phyloP scores from a whole-genome alignment of 345 rosid species.

The Limnanthes douglasii region DNA sequence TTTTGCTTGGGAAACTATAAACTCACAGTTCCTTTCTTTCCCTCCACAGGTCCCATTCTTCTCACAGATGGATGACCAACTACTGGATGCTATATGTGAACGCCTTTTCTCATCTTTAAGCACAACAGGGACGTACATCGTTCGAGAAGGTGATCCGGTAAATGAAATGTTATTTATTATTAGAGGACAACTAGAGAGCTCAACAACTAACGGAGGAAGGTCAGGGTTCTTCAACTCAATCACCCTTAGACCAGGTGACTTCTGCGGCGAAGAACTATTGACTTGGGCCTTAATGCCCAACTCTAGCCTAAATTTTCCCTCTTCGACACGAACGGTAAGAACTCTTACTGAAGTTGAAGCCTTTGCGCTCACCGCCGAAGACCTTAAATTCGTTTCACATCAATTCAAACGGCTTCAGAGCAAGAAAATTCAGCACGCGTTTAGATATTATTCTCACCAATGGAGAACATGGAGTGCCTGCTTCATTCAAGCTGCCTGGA shows the following conservation, averaged over 20 bases:
- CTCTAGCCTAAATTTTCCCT: constrained; percentile 42
- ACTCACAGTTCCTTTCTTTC: constrained; percentile 1
- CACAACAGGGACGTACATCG: constrained; percentile 52
- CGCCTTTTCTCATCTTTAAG: constrained; percentile 63
- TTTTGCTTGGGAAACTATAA: not conserved
- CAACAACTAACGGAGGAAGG: constrained; percentile 88
- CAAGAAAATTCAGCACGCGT: constrained; percentile 83
- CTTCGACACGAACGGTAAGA: constrained; percentile 61
- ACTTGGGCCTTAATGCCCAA: constrained; percentile 92
- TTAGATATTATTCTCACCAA: constrained; percentile 76
- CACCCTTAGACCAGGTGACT: constrained; percentile 74
- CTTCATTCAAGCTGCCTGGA: constrained; percentile 78
- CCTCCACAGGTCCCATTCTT: constrained; percentile 70
- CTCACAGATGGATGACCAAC: constrained; percentile 89
- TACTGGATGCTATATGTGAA: constrained; percentile 91
- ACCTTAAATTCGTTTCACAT: constrained; percentile 65
- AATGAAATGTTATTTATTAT: constrained; percentile 86
- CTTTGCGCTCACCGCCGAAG: constrained; percentile 72
- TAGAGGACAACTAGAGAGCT: constrained; percentile 82
- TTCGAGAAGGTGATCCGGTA: constrained; percentile 82
- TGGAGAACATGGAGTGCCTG: constrained; percentile 94
- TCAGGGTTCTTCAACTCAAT: constrained; percentile 86
- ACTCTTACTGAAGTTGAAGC: constrained; percentile 86
- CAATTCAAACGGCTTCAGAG: constrained; percentile 94
- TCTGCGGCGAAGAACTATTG: constrained; percentile 84